These are phyloP conservation scores for Fusarium mangiferae DNA, from an alignment of 2,329 filamentous ascomycete genomes.

Conservation along the genomic window DNA sequence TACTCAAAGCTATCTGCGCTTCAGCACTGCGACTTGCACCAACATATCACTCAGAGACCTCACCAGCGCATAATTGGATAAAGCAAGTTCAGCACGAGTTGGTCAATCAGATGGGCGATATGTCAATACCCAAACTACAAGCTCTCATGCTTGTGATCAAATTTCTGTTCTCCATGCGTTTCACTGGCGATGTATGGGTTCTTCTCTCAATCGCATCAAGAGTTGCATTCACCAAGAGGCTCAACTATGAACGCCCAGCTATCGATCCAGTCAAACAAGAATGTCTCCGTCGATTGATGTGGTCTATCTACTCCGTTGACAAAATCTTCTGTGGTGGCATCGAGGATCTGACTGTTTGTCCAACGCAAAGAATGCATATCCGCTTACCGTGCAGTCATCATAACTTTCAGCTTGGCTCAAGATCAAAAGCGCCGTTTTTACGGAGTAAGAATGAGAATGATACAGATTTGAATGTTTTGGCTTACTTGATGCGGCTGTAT, in stretches of 20 bases:
- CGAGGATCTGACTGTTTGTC: conserved; percentile 45
- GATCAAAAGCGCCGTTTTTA: conserved; percentile 32
- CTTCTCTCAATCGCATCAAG: conserved; percentile 39
- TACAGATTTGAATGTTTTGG: conserved; percentile 31
- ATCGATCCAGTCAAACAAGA: conserved; percentile 38
- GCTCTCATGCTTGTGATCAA: conserved; percentile 33
- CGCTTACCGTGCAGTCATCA: conserved; percentile 40
- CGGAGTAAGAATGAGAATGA: not conserved
- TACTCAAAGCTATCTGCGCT: conserved; percentile 39
- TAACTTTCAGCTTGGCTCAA: conserved; percentile 40
- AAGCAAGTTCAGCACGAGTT: conserved; percentile 30
- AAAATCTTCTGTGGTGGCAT: conserved; percentile 43
- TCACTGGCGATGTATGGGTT: conserved; percentile 36
- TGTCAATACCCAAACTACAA: conserved; percentile 31
- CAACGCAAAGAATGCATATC: conserved; percentile 37
- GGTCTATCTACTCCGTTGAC: conserved; percentile 43
- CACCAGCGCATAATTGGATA: conserved; percentile 30
- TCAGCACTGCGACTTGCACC: not conserved
- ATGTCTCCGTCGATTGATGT: conserved; percentile 40
- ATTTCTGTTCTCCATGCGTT: conserved; percentile 21
- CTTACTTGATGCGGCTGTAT: conserved; percentile 33
- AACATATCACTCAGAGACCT: not conserved
- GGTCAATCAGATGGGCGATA: conserved; percentile 1
- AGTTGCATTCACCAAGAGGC: conserved; percentile 39
- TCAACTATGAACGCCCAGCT: conserved; percentile 40